Evolutionary conservation across 805 yeast genomes (phyloP).

Genomic region (Saccharomycopsis oosterbeekiorum): DNA sequence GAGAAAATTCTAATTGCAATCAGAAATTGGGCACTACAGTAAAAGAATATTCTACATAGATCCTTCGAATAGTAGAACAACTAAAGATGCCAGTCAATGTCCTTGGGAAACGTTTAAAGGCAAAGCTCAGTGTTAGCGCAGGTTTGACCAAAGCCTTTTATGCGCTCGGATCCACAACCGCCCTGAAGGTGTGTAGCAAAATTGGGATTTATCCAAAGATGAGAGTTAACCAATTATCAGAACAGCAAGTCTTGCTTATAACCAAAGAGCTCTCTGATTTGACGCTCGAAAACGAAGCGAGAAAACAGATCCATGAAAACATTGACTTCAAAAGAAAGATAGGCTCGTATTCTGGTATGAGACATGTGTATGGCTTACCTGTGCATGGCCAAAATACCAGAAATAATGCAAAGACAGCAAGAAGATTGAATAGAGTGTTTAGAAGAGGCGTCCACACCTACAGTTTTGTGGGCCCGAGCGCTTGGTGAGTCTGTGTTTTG

Average conservation of each 20-base stretch:
- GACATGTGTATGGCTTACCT: constrained; percentile 79
- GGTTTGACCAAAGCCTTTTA: constrained; percentile 77
- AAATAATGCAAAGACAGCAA: constrained; percentile 85
- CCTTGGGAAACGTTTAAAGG: constrained; percentile 41
- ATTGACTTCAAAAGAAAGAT: constrained; percentile 69
- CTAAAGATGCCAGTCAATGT: constrained; percentile 40
- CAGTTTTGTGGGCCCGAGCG: not conserved
- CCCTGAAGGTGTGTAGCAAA: constrained; percentile 71
- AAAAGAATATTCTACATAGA: not conserved
- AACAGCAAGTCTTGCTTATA: constrained; percentile 75
- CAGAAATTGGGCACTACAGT: too few relatives aligned
- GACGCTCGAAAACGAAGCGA: constrained; percentile 72
- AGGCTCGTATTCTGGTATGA: constrained; percentile 79
- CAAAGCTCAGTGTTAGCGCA: constrained; percentile 27
- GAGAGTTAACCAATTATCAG: constrained; percentile 89
- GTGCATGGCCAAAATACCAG: constrained; percentile 87
- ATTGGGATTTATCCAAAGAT: constrained; percentile 86
- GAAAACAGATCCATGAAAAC: constrained; percentile 66
- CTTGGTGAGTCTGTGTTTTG: not conserved
- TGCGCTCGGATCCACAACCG: constrained; percentile 73
- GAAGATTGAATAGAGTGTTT: constrained; percentile 68
- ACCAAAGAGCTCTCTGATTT: constrained; percentile 80
- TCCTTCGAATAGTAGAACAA: not conserved
- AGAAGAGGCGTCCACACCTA: constrained; percentile 35
- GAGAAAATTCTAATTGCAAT: too few relatives aligned